These are phyloP conservation scores for Magnusiomyces sp. DNA, from an alignment of 1,139 yeast species.

Conservation along the genomic window DNA sequence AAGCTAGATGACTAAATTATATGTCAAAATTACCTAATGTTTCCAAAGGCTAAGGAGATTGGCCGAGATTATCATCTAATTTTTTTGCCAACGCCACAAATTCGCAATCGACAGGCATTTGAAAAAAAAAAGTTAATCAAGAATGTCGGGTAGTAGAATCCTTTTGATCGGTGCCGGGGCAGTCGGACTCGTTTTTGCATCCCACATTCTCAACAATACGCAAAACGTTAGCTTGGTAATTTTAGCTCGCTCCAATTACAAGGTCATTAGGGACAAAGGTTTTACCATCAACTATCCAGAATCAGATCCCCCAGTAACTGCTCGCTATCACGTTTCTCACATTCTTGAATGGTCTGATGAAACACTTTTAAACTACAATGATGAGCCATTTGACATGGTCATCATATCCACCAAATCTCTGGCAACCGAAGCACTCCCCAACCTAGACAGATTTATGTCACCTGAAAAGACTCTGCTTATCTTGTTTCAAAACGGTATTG, in stretches of 20 bases:
- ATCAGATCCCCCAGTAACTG: conserved; percentile 4
- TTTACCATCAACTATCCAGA: conserved; percentile 4
- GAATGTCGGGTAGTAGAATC: too few relatives aligned
- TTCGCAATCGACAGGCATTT: too few relatives aligned
- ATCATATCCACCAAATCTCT: conserved; percentile 19
- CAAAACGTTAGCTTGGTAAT: conserved; percentile 14
- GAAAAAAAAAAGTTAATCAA: too few relatives aligned
- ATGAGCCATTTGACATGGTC: conserved; percentile 19
- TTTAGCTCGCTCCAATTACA: conserved; percentile 20
- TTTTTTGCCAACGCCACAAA: too few relatives aligned
- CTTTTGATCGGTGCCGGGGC: conserved; percentile 21
- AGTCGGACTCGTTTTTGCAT: conserved; percentile 19
- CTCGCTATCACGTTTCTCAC: conserved; percentile 5
- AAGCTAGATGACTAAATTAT: too few relatives aligned
- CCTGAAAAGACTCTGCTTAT: conserved; percentile 16
- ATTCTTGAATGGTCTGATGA: conserved; percentile 13
- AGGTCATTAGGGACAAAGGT: conserved; percentile 15
- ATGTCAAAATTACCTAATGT: too few relatives aligned
- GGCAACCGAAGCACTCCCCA: conserved; percentile 15
- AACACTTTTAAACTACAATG: conserved; percentile 10
- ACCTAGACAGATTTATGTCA: conserved; percentile 16
- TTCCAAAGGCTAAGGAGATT: too few relatives aligned
- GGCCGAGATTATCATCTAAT: too few relatives aligned
- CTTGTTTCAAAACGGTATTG: conserved; percentile 23
- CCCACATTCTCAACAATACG: conserved; percentile 8